These are phyloP conservation scores for Logfia minima DNA, from an alignment of 129 eudicot species.

Conservation along the genomic window DNA sequence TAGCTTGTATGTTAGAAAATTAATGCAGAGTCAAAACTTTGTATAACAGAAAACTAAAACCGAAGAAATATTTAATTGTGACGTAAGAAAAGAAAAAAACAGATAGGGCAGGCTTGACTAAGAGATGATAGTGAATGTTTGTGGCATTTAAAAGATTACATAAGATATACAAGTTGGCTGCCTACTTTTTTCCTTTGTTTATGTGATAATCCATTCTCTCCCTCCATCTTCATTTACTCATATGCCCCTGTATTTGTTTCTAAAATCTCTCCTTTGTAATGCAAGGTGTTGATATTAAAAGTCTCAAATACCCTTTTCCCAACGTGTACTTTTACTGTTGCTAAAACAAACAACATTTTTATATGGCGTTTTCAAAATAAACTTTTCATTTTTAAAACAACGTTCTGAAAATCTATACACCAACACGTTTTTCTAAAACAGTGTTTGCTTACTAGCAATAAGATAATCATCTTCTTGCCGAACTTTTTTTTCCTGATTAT, in stretches of 20 bases:
- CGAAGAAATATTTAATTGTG: conserved; percentile 1
- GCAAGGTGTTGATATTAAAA: not conserved
- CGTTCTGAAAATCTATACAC: too few relatives aligned
- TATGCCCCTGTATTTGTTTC: not conserved
- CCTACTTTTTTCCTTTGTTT: conserved; percentile 22
- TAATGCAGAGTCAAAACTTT: not conserved
- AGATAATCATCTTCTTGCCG: too few relatives aligned
- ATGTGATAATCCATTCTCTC: not conserved
- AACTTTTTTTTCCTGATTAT: too few relatives aligned
- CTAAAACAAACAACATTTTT: too few relatives aligned
- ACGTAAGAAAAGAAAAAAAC: not conserved
- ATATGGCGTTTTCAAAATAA: too few relatives aligned
- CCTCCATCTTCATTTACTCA: not conserved
- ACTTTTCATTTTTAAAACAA: too few relatives aligned
- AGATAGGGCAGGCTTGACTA: conserved; percentile 34
- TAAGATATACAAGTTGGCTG: conserved; percentile 19
- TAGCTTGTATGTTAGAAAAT: too few relatives aligned
- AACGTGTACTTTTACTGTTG: too few relatives aligned
- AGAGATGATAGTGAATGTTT: conserved; percentile 12
- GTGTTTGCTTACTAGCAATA: too few relatives aligned
- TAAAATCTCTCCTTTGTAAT: not conserved
- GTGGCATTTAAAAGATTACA: not conserved
- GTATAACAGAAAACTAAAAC: not conserved
- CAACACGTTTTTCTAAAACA: too few relatives aligned
- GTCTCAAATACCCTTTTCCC: not conserved